Evolutionary conservation across 805 yeast species (phyloP), one percentile per base, ranked within the genome.

Genomic region (Candida arabinofermentans): DNA sequence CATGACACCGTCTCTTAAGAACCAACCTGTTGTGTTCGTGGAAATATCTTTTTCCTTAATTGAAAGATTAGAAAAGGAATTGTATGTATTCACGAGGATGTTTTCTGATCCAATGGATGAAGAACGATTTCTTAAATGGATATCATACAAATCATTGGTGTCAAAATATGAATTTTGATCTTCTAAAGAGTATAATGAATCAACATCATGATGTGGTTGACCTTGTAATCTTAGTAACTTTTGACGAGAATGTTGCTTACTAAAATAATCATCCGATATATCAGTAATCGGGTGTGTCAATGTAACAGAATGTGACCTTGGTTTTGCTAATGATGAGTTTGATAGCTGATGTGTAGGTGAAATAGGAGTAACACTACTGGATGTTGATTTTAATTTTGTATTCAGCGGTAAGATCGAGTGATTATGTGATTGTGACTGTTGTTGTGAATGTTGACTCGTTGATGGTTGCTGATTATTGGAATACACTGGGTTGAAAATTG

Each of bases 261-360:
- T 47, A 41, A 56, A 56, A 29, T 56, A 56, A 19, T 54, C 57
- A 34, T 56, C 61, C 8, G 56, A 49, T 8, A 56, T 50, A 44
- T 56, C 61, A 5, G 43, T 32, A 5, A 42, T 31, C n/a, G 40
- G 47, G 7, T 41, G 44, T 26, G 33, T 30, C 17, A 33, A 18
- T 2, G 53, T 46, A 43, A 38, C 22, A n/a, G 48, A 39, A 27
- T 41, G 48, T 9, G 49, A 30, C 19, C 23, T 36, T 26, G 43
- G 10, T 10, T 18, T 42, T 12, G 32, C 36, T 21, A 40, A 42
- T 16, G 43, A 40, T 18, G 47, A 37, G n/a, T 39, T 34, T 6
- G 48, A 33, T 22, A 17, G 17, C 16, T 29, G 24, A 7, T 23
- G 32, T 8, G 32, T 22, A n/a, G 24, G 34, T 17, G 34, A 31